These are phyloP conservation scores for Phycomyces nitens DNA, from an alignment of 192 early-diverging fungal species.

Conservation along the genomic window DNA sequence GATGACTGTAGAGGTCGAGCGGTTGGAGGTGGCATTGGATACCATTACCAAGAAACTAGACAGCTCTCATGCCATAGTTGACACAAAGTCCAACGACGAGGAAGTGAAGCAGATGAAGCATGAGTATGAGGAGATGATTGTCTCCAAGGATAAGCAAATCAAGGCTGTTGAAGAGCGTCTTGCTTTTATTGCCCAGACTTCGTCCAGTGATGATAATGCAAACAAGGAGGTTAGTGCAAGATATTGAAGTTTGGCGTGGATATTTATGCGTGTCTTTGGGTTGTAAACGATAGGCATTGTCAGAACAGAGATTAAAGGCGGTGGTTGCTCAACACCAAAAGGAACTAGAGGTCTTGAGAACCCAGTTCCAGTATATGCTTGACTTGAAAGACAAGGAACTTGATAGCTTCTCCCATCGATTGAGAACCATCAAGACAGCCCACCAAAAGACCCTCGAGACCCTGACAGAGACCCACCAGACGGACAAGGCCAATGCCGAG, in stretches of 20 bases:
- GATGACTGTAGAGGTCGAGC: background rate
- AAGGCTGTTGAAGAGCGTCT: background rate
- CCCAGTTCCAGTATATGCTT: conserved; percentile 24
- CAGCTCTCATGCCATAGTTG: background rate
- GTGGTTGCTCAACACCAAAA: conserved; percentile 23
- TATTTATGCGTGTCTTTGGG: background rate
- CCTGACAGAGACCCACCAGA: background rate
- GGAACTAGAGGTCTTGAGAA: conserved; percentile 17
- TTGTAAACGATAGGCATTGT: background rate
- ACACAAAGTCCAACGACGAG: background rate
- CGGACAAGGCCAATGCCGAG: background rate
- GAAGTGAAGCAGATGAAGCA: background rate
- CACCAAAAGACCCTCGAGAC: conserved; percentile 5
- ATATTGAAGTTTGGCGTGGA: too few species aligned
- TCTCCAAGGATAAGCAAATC: background rate
- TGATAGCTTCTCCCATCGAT: conserved; percentile 8
- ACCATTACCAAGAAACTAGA: background rate
- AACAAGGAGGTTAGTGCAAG: too few species aligned
- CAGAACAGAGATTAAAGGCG: conserved; percentile 9
- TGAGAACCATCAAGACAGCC: conserved; percentile 9
- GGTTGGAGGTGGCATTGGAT: background rate
- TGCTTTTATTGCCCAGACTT: background rate
- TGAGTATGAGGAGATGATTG: background rate
- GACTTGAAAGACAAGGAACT: conserved; percentile 28
- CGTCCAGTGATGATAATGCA: too few species aligned